Base-by-base conservation (phyloP, 1,139 yeast species). In the Sugiyamaella grinbergsii region DNA sequence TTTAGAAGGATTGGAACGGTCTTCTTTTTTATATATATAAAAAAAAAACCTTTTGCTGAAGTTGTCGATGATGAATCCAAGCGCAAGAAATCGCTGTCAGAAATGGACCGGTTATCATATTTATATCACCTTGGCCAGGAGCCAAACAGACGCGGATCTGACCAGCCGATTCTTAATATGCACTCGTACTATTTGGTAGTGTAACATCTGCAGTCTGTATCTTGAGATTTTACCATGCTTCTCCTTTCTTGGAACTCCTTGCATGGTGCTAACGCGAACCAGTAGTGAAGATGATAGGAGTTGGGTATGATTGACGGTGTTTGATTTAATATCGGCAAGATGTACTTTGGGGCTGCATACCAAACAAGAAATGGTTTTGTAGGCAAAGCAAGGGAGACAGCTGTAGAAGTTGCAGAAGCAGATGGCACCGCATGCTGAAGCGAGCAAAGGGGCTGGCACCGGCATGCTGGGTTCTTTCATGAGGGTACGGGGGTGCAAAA, bases 111-210 rank as follows among this genome's bases (percentile, higher is more conserved):
- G 37, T 11, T 16, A 24, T 5, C 28, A 24, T 33, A 18, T 29
- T 26, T 40, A 40, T 40, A 26, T n/a, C n/a, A n/a, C n/a, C n/a
- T n/a, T n/a, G n/a, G n/a, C 22, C 33, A 29, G 16, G 18, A 3
- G 26, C 15, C 11, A 20, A 28, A 26, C 5, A 28, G 22, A 26
- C 43, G 32, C 34, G 34, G 29, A 40, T 38, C 33, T 40, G 34
- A 34, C 43, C 43, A 40, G 34, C 15, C 26, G 28, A 40, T 40
- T 40, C n/a, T 40, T 40, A 32, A 24, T 16, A 26, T 40, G 43
- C 43, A 40, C 31, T 5, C n/a, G 19, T 16, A 2, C 32, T 6
- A 13, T 38, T 26, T 16, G 16, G 34, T 31, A 16, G 19, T 20
- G 32, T 24, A 24, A 8, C 33, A 38, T 38, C 32, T 38, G 42